Evolutionary conservation across 805 yeast species (phyloP).

Genomic region (Ogataea neopini): DNA sequence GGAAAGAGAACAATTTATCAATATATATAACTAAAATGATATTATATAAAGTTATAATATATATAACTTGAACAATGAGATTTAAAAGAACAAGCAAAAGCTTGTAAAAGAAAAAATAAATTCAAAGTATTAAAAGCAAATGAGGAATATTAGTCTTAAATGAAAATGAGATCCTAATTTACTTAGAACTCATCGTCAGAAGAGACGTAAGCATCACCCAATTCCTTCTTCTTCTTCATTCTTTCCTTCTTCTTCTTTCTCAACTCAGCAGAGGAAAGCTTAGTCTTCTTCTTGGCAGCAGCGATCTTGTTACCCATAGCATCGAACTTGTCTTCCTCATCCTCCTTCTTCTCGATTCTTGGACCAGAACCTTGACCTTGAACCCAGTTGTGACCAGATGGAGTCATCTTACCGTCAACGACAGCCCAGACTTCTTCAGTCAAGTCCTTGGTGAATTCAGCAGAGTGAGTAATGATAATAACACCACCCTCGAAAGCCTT

Average conservation of each 20-base stretch:
- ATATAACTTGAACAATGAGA: slow-evolving; percentile 6
- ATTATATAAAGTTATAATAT: slow-evolving; percentile 14
- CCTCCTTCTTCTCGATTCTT: slow-evolving; percentile 91
- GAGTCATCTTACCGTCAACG: slow-evolving; percentile 96
- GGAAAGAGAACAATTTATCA: slow-evolving; percentile 3
- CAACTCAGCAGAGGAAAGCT: slow-evolving; percentile 97
- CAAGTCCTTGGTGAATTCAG: slow-evolving; percentile 98
- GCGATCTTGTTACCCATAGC: slow-evolving; percentile 99
- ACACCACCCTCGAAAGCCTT: slow-evolving; percentile 99
- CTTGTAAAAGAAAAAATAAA: slow-evolving; percentile 12
- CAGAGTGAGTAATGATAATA: slow-evolving; percentile 99
- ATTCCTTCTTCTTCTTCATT: slow-evolving; percentile 99
- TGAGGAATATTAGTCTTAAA: slow-evolving; percentile 8
- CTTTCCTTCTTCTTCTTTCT: slow-evolving; percentile 99
- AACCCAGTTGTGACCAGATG: slow-evolving; percentile 99
- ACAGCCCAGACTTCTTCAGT: slow-evolving; percentile 99
- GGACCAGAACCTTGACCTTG: slow-evolving; percentile 99
- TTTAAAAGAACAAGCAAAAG: slow-evolving; percentile 1
- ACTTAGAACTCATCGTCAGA: slow-evolving; percentile 85
- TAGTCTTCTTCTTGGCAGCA: slow-evolving; percentile 92
- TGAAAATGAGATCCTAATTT: slow-evolving; percentile 3
- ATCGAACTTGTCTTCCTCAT: slow-evolving; percentile 97
- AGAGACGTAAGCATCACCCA: slow-evolving; percentile 99
- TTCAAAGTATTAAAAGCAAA: slow-evolving; percentile 6
- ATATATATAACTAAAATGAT: slow-evolving; percentile 7